Conservation (phyloP, 1,284 basidiomycete species). For the Rhodotorula sp. region DNA sequence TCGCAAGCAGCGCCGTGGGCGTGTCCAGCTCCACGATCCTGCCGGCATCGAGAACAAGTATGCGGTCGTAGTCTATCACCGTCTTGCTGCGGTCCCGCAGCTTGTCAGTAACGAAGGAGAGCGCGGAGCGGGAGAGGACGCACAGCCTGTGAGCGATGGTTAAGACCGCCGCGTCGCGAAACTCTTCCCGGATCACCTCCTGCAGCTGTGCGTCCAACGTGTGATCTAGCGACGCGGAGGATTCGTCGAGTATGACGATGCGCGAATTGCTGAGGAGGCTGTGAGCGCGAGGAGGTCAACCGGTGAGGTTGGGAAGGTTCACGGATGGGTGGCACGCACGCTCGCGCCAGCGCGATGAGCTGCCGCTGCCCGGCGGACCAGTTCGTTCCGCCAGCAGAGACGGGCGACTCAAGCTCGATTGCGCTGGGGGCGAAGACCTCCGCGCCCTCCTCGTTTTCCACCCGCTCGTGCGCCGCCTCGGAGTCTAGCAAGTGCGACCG, state of each 20-base stretch:
- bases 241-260: constrained; percentile 39
- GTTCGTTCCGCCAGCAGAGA: constrained; percentile 51
- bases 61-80: constrained; percentile 70
- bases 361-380: constrained; percentile 51
- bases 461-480: too few species aligned
- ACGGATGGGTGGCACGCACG: constrained; percentile 12
- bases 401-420: constrained; percentile 44
- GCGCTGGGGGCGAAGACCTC: not conserved
- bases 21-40: constrained; percentile 78
- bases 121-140: not conserved
- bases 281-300: not conserved
- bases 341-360: constrained; percentile 50
- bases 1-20: constrained; percentile 71
- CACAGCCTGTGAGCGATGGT: constrained; percentile 43
- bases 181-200: constrained; percentile 33
- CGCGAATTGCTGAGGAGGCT: constrained; percentile 45
- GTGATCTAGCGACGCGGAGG: constrained; percentile 27
- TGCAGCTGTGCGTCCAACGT: constrained; percentile 35
- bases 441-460: not conserved
- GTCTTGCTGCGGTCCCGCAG: constrained; percentile 13
- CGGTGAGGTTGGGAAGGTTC: not conserved
- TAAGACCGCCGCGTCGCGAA: constrained; percentile 27
- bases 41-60: constrained; percentile 80
- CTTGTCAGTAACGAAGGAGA: not conserved
- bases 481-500: constrained; percentile 57